A percentile compares a stretch with the other conserved stretches of the same genome.
Evolutionary conservation across 169 alveolate species (phyloP).

Genomic region (Plasmodium relictum): DNA sequence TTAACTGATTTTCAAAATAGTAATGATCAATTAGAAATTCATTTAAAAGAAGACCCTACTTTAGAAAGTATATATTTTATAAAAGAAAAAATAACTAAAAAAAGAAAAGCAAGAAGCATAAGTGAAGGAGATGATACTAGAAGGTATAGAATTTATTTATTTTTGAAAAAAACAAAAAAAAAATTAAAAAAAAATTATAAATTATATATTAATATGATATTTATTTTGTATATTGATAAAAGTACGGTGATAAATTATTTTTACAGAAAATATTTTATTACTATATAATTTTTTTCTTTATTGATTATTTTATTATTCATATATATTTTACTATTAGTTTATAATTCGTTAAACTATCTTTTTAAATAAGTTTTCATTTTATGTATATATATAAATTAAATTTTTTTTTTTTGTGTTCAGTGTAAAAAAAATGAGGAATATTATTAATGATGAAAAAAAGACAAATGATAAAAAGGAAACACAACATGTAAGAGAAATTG

Average conservation of each 20-base stretch:
- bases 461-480: conserved; percentile 13
- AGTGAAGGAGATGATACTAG: not conserved
- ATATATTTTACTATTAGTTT: no score
- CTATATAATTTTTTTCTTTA: no score
- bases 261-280: no score
- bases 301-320: no score
- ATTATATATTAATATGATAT: not conserved
- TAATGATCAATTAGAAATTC: conserved; percentile 63
- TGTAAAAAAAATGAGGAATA: conserved; percentile 41
- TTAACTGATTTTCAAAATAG: conserved; percentile 69
- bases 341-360: no score
- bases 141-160: not conserved
- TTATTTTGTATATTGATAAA: no score
- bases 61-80: conserved; percentile 20
- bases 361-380: not conserved
- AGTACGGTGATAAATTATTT: no score
- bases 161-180: not conserved
- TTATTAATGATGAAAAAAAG: conserved; percentile 8
- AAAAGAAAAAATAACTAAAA: conserved; percentile 36
- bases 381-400: not conserved
- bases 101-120: conserved; percentile 15
- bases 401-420: conserved; percentile 22
- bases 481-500: not conserved
- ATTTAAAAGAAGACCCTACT: conserved; percentile 57
- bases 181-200: not conserved